Evolutionary conservation across 306 rosid genomes (phyloP), one percentile per base, ranked within the genome.

Genomic region (Cucurbita moschata): DNA sequence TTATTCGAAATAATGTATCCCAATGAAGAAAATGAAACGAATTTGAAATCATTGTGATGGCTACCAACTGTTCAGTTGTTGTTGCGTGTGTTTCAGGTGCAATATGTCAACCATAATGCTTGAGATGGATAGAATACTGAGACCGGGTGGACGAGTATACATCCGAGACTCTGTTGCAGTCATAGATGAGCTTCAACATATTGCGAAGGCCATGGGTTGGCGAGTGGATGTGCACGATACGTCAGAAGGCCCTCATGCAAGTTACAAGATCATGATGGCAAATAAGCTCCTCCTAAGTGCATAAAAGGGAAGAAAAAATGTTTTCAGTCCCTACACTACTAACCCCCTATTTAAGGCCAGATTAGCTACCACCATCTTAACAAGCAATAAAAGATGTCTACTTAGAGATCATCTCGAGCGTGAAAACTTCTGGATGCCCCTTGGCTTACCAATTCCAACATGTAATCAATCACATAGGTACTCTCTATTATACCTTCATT

Each of bases 161-260:
- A 87, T 93, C 14, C 96, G 88, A 3, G 98, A 93, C 84, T 64
- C 85, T 0, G 39, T 86, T 10, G n/a, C 72, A 19, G 81, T 90
- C 58, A 76, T 93, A 1, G 64, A 66, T 42, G 96, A 90, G 79
- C 83, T 90, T 67, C 74, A 85, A 66, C 87, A 83, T 75, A 83
- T 90, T 51, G 92, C 87, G 23, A 77, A 74, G 44, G 94, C 92
- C 72, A 52, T 90, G 75, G 96, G 96, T 62, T 93, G 79, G 65
- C 77, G 58, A 26, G 58, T 40, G 42, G 12, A 78, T 23, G 77
- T 72, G 37, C 81, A 83, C 51, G 91, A 86, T 44, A 87, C 96
- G 4, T 83, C 89, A n/a, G 98, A 94, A 81, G 98, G 97, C 52
- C 97, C 98, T 13, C 86, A 85, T 67, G 86, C 96, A 69, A 91